Conservation (phyloP, 495 filamentous ascomycete species). For the Aspergillus diversus region DNA sequence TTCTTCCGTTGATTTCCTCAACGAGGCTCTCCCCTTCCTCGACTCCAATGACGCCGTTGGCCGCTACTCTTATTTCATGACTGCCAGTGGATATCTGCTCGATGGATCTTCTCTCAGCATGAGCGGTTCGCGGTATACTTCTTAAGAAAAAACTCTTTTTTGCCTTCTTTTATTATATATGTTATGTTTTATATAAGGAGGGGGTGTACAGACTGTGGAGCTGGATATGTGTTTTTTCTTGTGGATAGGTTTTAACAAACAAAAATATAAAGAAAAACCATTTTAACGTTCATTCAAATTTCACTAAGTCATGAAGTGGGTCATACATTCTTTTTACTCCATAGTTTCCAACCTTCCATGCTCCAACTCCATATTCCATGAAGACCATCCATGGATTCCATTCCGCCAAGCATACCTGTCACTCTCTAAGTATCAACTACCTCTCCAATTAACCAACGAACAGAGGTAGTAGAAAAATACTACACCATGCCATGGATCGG, state of each 20-base stretch:
- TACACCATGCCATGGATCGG: too few species aligned
- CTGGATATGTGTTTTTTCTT: neutral
- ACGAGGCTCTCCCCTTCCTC: slow-evolving; percentile 63
- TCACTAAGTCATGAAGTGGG: neutral
- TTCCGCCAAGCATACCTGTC: too few species aligned
- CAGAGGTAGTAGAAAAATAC: too few species aligned
- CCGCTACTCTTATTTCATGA: slow-evolving; percentile 84
- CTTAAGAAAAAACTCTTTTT: slow-evolving; percentile 5
- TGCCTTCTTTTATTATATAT: slow-evolving; percentile 3
- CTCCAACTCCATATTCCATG: too few species aligned
- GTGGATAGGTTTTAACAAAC: slow-evolving; percentile 1
- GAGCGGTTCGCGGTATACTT: slow-evolving; percentile 20
- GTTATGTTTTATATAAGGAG: neutral
- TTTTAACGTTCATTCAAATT: neutral
- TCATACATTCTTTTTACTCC: too few species aligned
- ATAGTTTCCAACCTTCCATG: too few species aligned
- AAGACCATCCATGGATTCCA: too few species aligned
- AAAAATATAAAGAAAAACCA: neutral
- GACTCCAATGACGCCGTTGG: slow-evolving; percentile 67
- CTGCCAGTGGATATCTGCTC: slow-evolving; percentile 41
- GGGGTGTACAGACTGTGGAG: neutral
- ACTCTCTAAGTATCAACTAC: too few species aligned
- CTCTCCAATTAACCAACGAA: too few species aligned
- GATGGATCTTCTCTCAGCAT: slow-evolving; percentile 16
- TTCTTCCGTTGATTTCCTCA: slow-evolving; percentile 57